A percentile compares a stretch with the other conserved stretches of the same genome.
These are phyloP conservation scores for Paecilomyces dactylethromorphus DNA, from an alignment of 2,329 filamentous ascomycete genomes.

Conservation along the genomic window DNA sequence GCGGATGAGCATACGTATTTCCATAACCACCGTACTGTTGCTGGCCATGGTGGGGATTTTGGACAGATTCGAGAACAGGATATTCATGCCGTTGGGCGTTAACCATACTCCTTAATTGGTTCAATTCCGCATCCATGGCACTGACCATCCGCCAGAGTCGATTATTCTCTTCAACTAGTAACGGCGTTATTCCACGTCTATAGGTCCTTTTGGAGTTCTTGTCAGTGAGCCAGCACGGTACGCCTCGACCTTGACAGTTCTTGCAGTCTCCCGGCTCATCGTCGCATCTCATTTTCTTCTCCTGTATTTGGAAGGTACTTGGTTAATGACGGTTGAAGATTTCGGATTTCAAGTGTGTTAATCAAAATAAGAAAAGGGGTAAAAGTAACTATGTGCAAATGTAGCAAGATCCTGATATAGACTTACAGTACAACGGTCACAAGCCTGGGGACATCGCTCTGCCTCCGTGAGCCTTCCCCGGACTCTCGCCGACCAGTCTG, in stretches of 20 bases:
- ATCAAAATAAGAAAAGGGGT: constrained; percentile 1
- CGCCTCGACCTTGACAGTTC: constrained; percentile 7
- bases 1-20: not conserved
- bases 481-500: constrained; percentile 15
- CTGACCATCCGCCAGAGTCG: constrained; percentile 10
- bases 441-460: constrained; percentile 17
- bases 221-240: constrained; percentile 18
- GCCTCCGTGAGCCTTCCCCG: constrained; percentile 10
- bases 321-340: too few relatives aligned
- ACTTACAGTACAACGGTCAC: constrained; percentile 23
- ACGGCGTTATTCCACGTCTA: constrained; percentile 13
- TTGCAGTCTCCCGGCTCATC: constrained; percentile 9
- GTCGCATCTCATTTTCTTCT: constrained; percentile 19
- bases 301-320: constrained; percentile 3
- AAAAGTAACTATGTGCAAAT: not conserved
- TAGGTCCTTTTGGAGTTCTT: constrained; percentile 13
- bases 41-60: not conserved
- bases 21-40: not conserved
- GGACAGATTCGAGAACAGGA: not conserved
- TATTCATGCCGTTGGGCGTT: not conserved
- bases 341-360: too few relatives aligned
- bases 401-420: not conserved
- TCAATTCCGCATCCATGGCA: constrained; percentile 3
- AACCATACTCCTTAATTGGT: not conserved
- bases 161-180: constrained; percentile 3